Conservation (phyloP, 208 protist genomes). For the Acanthamoeba lenticulata region DNA sequence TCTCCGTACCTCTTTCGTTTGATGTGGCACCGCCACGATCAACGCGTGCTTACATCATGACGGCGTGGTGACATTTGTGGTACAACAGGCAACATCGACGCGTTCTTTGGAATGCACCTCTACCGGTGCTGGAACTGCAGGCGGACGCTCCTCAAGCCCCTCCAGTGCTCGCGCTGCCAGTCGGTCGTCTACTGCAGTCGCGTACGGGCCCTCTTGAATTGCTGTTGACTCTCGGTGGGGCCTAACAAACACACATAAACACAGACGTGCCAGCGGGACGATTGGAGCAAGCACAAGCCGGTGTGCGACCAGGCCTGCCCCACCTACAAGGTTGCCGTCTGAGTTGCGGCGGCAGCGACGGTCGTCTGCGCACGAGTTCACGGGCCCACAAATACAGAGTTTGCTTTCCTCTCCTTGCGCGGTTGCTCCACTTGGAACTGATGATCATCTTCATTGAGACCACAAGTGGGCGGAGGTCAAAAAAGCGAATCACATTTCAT, state of each 20-base stretch:
- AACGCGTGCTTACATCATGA: too few species aligned
- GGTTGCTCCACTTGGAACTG: too few species aligned
- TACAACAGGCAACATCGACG: conserved; percentile 11
- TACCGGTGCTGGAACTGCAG: conserved; percentile 57
- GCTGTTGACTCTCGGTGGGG: too few species aligned
- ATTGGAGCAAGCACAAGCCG: neutral
- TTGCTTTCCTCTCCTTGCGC: too few species aligned
- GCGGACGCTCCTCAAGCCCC: conserved; percentile 46
- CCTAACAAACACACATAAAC: too few species aligned
- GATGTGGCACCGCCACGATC: too few species aligned
- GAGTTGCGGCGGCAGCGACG: too few species aligned
- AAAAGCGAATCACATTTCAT: too few species aligned
- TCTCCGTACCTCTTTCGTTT: neutral
- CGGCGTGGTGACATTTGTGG: neutral
- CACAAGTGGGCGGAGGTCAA: too few species aligned
- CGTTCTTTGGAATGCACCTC: conserved; percentile 59
- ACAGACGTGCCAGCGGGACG: conserved; percentile 27
- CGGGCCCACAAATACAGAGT: too few species aligned
- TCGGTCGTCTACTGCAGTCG: conserved; percentile 54
- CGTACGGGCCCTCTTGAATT: neutral
- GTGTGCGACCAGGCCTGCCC: neutral
- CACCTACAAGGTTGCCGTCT: conserved; percentile 17
- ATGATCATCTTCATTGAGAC: too few species aligned
- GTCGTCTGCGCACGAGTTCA: too few species aligned
- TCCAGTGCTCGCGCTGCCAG: conserved; percentile 65